A percentile compares a stretch with the other conserved stretches of the same genome.
Conservation (phyloP, 75 land plant species). For the Gnetum montanum region DNA sequence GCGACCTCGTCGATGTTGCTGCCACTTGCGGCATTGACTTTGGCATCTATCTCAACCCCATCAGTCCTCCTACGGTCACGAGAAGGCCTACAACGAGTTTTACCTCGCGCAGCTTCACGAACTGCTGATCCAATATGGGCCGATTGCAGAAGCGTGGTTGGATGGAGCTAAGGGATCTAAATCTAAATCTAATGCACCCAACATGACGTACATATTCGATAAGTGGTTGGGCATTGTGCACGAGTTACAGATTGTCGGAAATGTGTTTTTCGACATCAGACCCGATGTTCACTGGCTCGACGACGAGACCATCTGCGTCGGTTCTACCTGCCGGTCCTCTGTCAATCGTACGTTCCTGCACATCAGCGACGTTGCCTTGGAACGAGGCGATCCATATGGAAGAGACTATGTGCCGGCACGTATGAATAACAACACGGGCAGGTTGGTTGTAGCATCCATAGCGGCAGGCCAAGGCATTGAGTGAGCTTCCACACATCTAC, state of each 20-base stretch:
- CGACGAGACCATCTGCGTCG: slow-evolving; percentile 74
- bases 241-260: slow-evolving; percentile 74
- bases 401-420: too few relatives aligned
- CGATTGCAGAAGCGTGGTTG: slow-evolving; percentile 69
- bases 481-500: too few relatives aligned
- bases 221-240: slow-evolving; percentile 67
- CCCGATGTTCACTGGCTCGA: slow-evolving; percentile 92
- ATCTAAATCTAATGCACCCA: slow-evolving; percentile 44
- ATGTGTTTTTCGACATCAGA: slow-evolving; percentile 88
- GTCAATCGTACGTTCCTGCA: slow-evolving; percentile 69
- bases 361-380: slow-evolving; percentile 36
- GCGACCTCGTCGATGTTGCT: slow-evolving; percentile 65
- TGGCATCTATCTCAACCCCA: slow-evolving; percentile 92
- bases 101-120: slow-evolving; percentile 78
- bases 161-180: slow-evolving; percentile 87
- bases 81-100: slow-evolving; percentile 68
- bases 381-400: slow-evolving; percentile 27
- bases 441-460: too few relatives aligned
- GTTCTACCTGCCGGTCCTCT: slow-evolving; percentile 88
- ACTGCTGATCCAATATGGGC: slow-evolving; percentile 80
- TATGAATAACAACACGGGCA: too few relatives aligned
- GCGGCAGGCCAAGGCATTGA: too few relatives aligned
- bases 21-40: slow-evolving; percentile 46
- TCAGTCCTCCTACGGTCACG: slow-evolving; percentile 61
- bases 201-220: slow-evolving; percentile 80